Evolutionary conservation across 371 early-diverging fungal genomes (phyloP), one percentile per base, ranked within the genome.

Genomic region (Furculomyces boomerangus): DNA sequence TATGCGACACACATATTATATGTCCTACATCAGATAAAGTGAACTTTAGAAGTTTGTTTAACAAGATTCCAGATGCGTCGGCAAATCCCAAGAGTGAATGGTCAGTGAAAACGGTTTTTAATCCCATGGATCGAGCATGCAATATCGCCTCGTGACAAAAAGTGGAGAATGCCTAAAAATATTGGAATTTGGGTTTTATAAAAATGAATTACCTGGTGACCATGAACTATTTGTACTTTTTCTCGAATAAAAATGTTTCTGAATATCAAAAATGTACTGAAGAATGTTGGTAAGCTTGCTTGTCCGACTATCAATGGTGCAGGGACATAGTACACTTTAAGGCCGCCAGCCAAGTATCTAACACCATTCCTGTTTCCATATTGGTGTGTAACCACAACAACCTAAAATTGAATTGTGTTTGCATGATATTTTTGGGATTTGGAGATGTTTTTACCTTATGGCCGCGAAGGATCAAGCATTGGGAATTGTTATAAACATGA

Each of bases 11-110:
- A 63, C 99, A 98, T 35, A 99, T 94, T 26, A 91, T 91, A 70
- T 90, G 91, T 56, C 94, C 90, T 37, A 95, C 77, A 60, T 96
- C 94, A 41, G 88, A 86, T 14, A 98, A 67, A 1, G 93, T 86
- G 59, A 96, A 93, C 57, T 93, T 93, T 16, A 93, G 71, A 45
- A 95, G 69, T 70, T 93, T 93, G 75, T 98, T 94, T 41, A 89
- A 91, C 35, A 95, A 63, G 50, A 98, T 93, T 48, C 87, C 84
- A 55, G 88, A 83, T 1, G 90, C 81, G 59, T 96, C 92, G 13
- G 90, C 90, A 65, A 94, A 93, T 35, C 98, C 97, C 72, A 98
- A 90, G 37, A 99, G 71, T 16, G 98, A 98, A 66, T 99, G 99
- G 62, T 99, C 99, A 0, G 99, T 99, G 64, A 99, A 94, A 30